phyloP scores from a whole-genome alignment of 129 eudicot species.

The Ambrosia artemisiifolia region DNA sequence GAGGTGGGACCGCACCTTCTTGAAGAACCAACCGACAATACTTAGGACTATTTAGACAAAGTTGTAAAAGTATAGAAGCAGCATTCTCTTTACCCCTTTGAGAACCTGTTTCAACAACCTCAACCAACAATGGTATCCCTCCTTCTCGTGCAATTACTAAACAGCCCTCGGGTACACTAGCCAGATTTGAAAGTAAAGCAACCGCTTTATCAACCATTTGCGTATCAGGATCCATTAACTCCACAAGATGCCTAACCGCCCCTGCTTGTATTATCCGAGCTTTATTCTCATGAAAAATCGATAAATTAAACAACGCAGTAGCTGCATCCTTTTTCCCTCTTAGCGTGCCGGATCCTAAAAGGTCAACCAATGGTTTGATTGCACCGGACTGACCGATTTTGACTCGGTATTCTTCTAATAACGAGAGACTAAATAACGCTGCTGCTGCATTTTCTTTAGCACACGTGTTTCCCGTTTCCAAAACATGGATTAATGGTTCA shows the following conservation, averaged over 20 bases:
- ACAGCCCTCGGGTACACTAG: slow-evolving; percentile 71
- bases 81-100: slow-evolving; percentile 92
- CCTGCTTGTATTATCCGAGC: slow-evolving; percentile 91
- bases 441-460: slow-evolving; percentile 96
- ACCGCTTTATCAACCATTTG: slow-evolving; percentile 89
- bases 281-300: slow-evolving; percentile 89
- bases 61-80: slow-evolving; percentile 69
- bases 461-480: slow-evolving; percentile 60
- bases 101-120: slow-evolving; percentile 81
- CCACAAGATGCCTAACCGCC: slow-evolving; percentile 69
- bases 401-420: slow-evolving; percentile 70
- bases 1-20: slow-evolving; percentile 98
- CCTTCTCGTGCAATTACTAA: slow-evolving; percentile 68
- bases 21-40: slow-evolving; percentile 83
- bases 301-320: slow-evolving; percentile 80
- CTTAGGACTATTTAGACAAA: slow-evolving; percentile 72
- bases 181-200: slow-evolving; percentile 78
- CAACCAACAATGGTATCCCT: slow-evolving; percentile 80
- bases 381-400: slow-evolving; percentile 92
- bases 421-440: slow-evolving; percentile 73
- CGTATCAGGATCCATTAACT: slow-evolving; percentile 56
- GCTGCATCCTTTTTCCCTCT: slow-evolving; percentile 97
- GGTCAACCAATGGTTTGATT: slow-evolving; percentile 71
- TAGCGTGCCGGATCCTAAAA: slow-evolving; percentile 58
- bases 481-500: slow-evolving; percentile 78